Percentiles rank a stretch among this genome's conserved stretches.
Conservation (phyloP, 192 early-diverging fungal genomes). For the Geosiphon pyriformis region DNA sequence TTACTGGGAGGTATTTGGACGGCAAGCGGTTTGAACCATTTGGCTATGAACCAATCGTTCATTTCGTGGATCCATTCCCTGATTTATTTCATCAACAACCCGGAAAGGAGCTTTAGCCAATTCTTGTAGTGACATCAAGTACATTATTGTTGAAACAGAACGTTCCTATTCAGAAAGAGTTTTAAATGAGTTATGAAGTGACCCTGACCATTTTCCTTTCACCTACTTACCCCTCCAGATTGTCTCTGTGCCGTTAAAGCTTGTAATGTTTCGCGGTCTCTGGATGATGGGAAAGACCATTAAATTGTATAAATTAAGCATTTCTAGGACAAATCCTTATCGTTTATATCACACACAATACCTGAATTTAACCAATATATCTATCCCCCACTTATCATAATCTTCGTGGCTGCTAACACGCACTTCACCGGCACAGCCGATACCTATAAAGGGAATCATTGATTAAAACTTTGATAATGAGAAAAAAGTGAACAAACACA, state of each 20-base stretch:
- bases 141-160: constrained; percentile 92
- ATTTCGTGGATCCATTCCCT: constrained; percentile 98
- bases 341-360: constrained; percentile 16
- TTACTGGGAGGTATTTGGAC: constrained; percentile 63
- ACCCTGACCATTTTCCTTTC: no score
- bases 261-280: constrained; percentile 77
- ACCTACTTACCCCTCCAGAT: constrained; percentile 75
- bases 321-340: constrained; percentile 2
- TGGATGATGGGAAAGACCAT: constrained; percentile 20
- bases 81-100: constrained; percentile 99
- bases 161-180: constrained; percentile 58
- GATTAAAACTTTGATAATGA: background rate
- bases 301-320: background rate
- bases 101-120: constrained; percentile 89
- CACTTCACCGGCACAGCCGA: constrained; percentile 77
- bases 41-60: constrained; percentile 92
- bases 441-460: constrained; percentile 38
- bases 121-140: constrained; percentile 89
- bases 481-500: background rate
- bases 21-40: constrained; percentile 79
- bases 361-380: constrained; percentile 93
- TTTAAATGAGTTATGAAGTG: no score
- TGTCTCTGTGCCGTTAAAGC: constrained; percentile 83
- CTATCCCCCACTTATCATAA: constrained; percentile 89
- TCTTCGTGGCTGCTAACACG: constrained; percentile 64